phyloP scores from a whole-genome alignment of 345 rosid genomes.

The Gossypium longicalyx region DNA sequence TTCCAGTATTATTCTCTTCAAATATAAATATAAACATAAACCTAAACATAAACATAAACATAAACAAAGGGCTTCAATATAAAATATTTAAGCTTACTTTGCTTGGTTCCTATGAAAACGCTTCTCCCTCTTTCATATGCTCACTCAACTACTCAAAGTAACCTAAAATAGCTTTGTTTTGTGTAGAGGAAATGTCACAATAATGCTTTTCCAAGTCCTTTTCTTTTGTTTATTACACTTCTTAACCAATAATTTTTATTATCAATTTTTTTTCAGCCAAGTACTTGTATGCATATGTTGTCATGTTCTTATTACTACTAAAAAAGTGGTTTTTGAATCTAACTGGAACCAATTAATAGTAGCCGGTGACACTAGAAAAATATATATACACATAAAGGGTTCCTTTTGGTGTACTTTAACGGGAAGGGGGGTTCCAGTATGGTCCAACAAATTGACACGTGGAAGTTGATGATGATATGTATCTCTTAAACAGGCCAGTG shows the following conservation, averaged over 20 bases:
- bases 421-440: not conserved
- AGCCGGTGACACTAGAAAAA: not conserved
- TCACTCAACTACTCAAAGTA: constrained; percentile 5
- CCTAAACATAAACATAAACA: not conserved
- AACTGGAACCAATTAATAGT: not conserved
- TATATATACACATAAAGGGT: not conserved
- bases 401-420: not conserved
- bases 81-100: not conserved
- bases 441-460: not conserved
- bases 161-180: not conserved
- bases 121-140: not conserved
- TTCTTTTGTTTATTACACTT: not conserved
- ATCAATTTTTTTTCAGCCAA: not conserved
- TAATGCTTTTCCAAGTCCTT: not conserved
- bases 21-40: not conserved
- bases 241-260: not conserved
- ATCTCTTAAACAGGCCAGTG: constrained; percentile 12
- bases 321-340: not conserved
- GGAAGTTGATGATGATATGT: not conserved
- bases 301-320: not conserved
- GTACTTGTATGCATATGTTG: not conserved
- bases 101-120: not conserved
- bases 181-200: not conserved
- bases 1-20: constrained; percentile 17
- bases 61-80: not conserved